phyloP scores from a whole-genome alignment of 106 monocot species.

The Hemerocallis citrina region DNA sequence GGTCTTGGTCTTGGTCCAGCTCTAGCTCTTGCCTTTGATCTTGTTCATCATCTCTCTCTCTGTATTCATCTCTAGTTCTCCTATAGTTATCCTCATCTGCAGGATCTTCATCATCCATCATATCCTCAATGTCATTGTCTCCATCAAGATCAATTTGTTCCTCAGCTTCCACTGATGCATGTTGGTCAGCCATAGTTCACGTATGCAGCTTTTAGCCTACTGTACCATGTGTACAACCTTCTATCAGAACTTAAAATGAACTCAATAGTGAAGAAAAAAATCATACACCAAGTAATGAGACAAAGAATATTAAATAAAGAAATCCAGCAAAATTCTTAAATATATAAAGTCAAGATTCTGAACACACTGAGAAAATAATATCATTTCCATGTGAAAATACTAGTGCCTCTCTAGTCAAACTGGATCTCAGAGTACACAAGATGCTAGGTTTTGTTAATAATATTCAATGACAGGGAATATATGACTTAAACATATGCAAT shows the following conservation, averaged over 20 bases:
- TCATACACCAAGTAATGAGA: no score
- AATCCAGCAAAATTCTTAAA: no score
- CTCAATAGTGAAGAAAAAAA: neutral
- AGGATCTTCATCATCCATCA: constrained; percentile 83
- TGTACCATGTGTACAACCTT: neutral
- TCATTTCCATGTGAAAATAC: no score
- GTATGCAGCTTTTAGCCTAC: neutral
- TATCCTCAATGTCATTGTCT: constrained; percentile 89
- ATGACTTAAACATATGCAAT: no score
- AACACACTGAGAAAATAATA: no score
- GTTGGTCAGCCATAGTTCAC: constrained; percentile 52
- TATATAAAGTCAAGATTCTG: no score
- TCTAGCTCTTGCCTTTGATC: constrained; percentile 14
- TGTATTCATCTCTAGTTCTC: constrained; percentile 2
- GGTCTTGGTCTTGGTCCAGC: constrained; percentile 15
- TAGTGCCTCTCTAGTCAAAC: no score
- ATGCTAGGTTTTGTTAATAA: no score
- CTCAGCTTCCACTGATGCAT: constrained; percentile 47
- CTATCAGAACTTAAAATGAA: neutral
- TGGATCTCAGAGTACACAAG: no score
- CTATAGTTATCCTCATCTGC: constrained; percentile 24
- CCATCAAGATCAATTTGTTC: constrained; percentile 92
- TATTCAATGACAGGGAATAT: no score
- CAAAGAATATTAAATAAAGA: no score
- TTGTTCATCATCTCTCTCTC: neutral